These are phyloP conservation scores for Stropharia rugosoannulata DNA, from an alignment of 768 basidiomycete genomes.

Conservation along the genomic window DNA sequence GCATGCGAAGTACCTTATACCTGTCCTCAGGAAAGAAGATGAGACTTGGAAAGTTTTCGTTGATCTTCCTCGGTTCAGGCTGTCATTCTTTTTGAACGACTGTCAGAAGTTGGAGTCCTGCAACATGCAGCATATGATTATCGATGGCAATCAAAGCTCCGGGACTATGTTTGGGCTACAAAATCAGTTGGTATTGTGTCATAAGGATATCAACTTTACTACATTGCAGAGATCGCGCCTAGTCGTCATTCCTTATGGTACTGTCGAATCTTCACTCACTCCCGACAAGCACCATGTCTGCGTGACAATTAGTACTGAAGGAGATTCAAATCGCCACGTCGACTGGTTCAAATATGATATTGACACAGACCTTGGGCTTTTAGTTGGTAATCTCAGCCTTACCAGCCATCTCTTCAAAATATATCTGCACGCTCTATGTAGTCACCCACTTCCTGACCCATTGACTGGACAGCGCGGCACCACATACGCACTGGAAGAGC, in stretches of 20 bases:
- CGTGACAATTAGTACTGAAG: slow-evolving; percentile 19
- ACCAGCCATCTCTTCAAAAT: slow-evolving; percentile 32
- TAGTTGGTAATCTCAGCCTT: slow-evolving; percentile 28
- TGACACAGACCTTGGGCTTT: slow-evolving; percentile 29
- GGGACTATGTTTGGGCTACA: slow-evolving; percentile 45
- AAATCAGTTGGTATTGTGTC: slow-evolving; percentile 38
- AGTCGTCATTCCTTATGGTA: slow-evolving; percentile 41
- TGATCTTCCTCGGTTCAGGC: slow-evolving; percentile 36
- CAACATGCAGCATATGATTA: slow-evolving; percentile 39
- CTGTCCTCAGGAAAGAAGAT: slow-evolving; percentile 10
- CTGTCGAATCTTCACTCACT: slow-evolving; percentile 17
- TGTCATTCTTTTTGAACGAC: slow-evolving; percentile 37
- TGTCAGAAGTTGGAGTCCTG: slow-evolving; percentile 33
- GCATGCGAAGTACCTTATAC: slow-evolving; percentile 8
- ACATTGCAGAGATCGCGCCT: slow-evolving; percentile 21
- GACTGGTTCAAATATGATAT: slow-evolving; percentile 26
- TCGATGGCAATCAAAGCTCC: slow-evolving; percentile 39
- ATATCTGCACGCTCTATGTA: slow-evolving; percentile 46
- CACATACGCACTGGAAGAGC: slow-evolving; percentile 38
- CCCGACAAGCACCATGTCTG: slow-evolving; percentile 16
- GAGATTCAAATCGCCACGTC: slow-evolving; percentile 15
- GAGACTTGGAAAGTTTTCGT: slow-evolving; percentile 20
- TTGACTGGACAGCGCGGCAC: slow-evolving; percentile 42
- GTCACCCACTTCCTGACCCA: slow-evolving; percentile 40
- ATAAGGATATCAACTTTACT: slow-evolving; percentile 11